These are phyloP conservation scores for Dinochytrium kinnereticum DNA, from an alignment of 371 early-diverging fungal species.

Conservation along the genomic window DNA sequence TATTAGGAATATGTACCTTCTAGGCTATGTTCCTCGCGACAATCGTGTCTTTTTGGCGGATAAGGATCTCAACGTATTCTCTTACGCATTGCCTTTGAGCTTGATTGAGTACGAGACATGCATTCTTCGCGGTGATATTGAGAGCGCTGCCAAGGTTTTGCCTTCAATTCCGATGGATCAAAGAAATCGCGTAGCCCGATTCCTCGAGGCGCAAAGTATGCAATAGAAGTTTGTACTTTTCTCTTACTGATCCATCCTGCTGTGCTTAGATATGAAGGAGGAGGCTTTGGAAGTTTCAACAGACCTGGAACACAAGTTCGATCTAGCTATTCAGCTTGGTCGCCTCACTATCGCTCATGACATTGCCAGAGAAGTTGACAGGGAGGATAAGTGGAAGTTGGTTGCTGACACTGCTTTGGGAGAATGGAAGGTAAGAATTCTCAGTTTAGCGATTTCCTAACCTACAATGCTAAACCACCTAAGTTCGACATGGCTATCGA, in stretches of 20 bases:
- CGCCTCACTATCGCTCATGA: conserved; percentile 82
- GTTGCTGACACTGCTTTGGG: conserved; percentile 90
- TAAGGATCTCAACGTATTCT: conserved; percentile 87
- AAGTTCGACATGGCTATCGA: conserved; percentile 83
- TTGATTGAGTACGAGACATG: conserved; percentile 97
- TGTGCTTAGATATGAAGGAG: conserved; percentile 71
- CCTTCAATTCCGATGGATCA: conserved; percentile 87
- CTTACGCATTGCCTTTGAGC: conserved; percentile 88
- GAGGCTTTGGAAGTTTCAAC: conserved; percentile 91
- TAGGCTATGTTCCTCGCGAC: conserved; percentile 93
- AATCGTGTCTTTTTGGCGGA: conserved; percentile 93
- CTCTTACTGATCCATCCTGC: background rate
- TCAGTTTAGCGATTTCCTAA: too few species aligned
- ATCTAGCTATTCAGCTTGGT: conserved; percentile 86
- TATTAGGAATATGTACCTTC: conserved; percentile 77
- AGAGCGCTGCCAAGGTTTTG: conserved; percentile 75
- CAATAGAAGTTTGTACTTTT: background rate
- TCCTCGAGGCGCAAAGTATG: conserved; percentile 85
- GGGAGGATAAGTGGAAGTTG: conserved; percentile 88
- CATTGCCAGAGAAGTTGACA: conserved; percentile 82
- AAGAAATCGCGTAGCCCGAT: conserved; percentile 88
- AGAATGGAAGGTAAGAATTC: conserved; percentile 73
- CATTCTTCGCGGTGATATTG: conserved; percentile 89
- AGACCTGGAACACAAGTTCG: conserved; percentile 94
- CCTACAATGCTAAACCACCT: too few species aligned